Evolutionary conservation across 768 basidiomycete genomes (phyloP).

Genomic region (Collybiopsis confluens): DNA sequence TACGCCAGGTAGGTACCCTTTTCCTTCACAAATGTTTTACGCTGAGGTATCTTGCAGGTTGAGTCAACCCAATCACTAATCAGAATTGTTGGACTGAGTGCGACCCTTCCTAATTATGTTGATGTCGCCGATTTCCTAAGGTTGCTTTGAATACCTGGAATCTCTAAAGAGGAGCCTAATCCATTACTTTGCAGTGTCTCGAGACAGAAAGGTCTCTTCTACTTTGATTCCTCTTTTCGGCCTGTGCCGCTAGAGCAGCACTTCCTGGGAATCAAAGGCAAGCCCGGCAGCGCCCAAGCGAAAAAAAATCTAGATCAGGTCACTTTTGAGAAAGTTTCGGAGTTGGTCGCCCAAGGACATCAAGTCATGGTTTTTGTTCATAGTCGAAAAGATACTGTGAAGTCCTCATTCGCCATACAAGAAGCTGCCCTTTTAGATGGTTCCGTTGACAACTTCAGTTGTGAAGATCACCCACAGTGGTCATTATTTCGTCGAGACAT

Average conservation of each 20-base stretch:
- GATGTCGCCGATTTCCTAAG: slow-evolving; percentile 94
- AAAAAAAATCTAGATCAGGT: slow-evolving; percentile 85
- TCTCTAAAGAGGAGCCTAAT: neutral
- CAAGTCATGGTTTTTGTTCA: slow-evolving; percentile 99
- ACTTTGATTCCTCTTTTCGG: slow-evolving; percentile 95
- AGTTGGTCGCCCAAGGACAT: slow-evolving; percentile 85
- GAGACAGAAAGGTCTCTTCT: slow-evolving; percentile 83
- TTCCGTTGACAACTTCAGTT: slow-evolving; percentile 71
- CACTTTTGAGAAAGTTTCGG: slow-evolving; percentile 86
- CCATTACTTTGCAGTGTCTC: slow-evolving; percentile 61
- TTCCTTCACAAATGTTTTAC: neutral
- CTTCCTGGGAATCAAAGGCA: slow-evolving; percentile 91
- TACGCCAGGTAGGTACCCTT: slow-evolving; percentile 65
- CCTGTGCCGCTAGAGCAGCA: slow-evolving; percentile 97
- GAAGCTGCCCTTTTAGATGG: slow-evolving; percentile 76
- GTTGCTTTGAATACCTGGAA: slow-evolving; percentile 35
- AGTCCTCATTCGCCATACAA: slow-evolving; percentile 74
- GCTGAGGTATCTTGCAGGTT: slow-evolving; percentile 46
- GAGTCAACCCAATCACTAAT: slow-evolving; percentile 96
- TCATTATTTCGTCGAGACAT: slow-evolving; percentile 73
- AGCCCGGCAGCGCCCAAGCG: slow-evolving; percentile 66
- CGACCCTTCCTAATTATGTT: slow-evolving; percentile 94
- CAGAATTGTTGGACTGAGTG: slow-evolving; percentile 92
- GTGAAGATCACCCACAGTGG: slow-evolving; percentile 77
- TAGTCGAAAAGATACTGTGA: slow-evolving; percentile 96